Conservation (phyloP, 179 eudicot species). For the Silene vulgaris region DNA sequence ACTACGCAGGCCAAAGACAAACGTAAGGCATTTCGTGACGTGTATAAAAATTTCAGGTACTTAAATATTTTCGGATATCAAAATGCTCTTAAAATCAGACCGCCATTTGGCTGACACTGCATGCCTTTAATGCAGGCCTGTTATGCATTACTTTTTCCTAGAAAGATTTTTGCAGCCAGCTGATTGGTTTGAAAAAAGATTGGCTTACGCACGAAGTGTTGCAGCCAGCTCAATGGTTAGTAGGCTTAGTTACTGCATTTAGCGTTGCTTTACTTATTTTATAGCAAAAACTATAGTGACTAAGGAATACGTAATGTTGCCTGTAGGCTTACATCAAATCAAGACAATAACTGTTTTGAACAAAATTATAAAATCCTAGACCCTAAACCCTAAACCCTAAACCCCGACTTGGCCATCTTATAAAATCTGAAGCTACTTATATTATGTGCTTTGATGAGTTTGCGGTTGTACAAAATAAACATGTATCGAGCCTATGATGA, state of each 20-base stretch:
- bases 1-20: slow-evolving; percentile 67
- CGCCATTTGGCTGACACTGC: slow-evolving; percentile 24
- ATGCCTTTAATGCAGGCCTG: slow-evolving; percentile 61
- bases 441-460: neutral
- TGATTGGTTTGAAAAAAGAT: slow-evolving; percentile 95
- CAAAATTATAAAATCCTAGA: too few relatives aligned
- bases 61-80: neutral
- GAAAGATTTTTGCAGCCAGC: slow-evolving; percentile 92
- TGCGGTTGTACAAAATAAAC: neutral
- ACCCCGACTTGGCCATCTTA: neutral
- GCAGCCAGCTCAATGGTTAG: slow-evolving; percentile 96
- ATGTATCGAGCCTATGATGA: too few relatives aligned
- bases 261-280: neutral
- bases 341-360: neutral
- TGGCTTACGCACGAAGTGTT: slow-evolving; percentile 91
- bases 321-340: neutral
- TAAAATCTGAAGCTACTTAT: too few relatives aligned
- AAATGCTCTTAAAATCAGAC: slow-evolving; percentile 6
- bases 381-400: too few relatives aligned
- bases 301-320: neutral
- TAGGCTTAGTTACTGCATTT: slow-evolving; percentile 16
- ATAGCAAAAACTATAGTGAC: neutral
- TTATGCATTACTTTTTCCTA: slow-evolving; percentile 90
- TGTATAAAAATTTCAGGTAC: slow-evolving; percentile 75
- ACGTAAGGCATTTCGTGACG: slow-evolving; percentile 81